phyloP scores from a whole-genome alignment of 2,329 filamentous ascomycete species.

The Diaporthe sp. region DNA sequence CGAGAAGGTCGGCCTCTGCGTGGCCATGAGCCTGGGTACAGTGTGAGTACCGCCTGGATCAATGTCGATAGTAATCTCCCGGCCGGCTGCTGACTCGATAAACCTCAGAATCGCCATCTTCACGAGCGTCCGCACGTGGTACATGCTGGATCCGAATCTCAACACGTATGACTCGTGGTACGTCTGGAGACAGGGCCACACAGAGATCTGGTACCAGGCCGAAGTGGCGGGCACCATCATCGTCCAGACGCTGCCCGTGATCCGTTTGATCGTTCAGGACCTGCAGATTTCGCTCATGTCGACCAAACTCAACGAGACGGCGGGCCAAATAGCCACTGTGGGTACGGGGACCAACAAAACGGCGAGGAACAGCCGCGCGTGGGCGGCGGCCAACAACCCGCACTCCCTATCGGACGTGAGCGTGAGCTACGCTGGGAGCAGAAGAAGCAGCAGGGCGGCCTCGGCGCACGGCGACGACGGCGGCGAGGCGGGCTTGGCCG shows the following conservation, averaged over 20 bases:
- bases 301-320: slow-evolving; percentile 38
- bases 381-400: slow-evolving; percentile 32
- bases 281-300: slow-evolving; percentile 53
- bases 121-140: slow-evolving; percentile 60
- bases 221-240: slow-evolving; percentile 68
- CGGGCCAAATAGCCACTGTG: background rate
- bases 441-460: background rate
- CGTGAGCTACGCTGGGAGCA: background rate
- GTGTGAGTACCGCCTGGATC: slow-evolving; percentile 52
- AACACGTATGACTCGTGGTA: slow-evolving; percentile 57
- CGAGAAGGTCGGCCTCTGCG: slow-evolving; percentile 64
- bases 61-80: background rate
- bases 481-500: slow-evolving; percentile 16
- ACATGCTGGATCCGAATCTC: slow-evolving; percentile 61
- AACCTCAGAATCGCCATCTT: slow-evolving; percentile 58
- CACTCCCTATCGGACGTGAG: slow-evolving; percentile 32
- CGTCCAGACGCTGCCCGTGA: slow-evolving; percentile 66
- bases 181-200: slow-evolving; percentile 62
- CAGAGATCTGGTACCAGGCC: slow-evolving; percentile 63
- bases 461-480: slow-evolving; percentile 9
- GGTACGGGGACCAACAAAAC: slow-evolving; percentile 26
- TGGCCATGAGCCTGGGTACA: slow-evolving; percentile 63
- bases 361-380: slow-evolving; percentile 30
- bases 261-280: slow-evolving; percentile 61
- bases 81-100: slow-evolving; percentile 13